Evolutionary conservation across 805 yeast species (phyloP).

Genomic region (Metschnikowia gelsemii): DNA sequence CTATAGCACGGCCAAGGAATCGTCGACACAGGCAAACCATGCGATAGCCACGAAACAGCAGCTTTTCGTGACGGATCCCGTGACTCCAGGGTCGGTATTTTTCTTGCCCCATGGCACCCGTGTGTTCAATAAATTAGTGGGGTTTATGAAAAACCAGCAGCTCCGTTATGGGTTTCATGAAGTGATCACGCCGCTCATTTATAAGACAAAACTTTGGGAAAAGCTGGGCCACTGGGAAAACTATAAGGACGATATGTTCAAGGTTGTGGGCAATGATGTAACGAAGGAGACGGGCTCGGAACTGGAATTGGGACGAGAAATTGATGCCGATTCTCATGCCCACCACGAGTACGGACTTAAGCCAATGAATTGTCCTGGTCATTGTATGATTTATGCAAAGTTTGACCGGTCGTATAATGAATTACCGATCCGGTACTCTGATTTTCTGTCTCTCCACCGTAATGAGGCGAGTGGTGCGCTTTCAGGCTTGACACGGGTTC

Average conservation of each 20-base stretch:
- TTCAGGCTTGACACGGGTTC: slow-evolving; percentile 86
- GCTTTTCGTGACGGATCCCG: slow-evolving; percentile 72
- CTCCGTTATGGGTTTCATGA: slow-evolving; percentile 80
- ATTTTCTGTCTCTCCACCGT: slow-evolving; percentile 88
- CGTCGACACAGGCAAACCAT: slow-evolving; percentile 39
- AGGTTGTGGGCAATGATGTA: slow-evolving; percentile 62
- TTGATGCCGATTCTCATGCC: slow-evolving; percentile 13
- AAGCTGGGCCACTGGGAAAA: slow-evolving; percentile 95
- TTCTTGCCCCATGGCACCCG: slow-evolving; percentile 92
- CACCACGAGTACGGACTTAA: slow-evolving; percentile 68
- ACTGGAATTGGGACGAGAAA: slow-evolving; percentile 11
- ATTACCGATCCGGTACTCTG: slow-evolving; percentile 80
- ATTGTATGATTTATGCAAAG: slow-evolving; percentile 76
- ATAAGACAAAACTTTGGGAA: slow-evolving; percentile 81
- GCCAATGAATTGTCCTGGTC: slow-evolving; percentile 97
- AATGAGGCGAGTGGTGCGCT: slow-evolving; percentile 95
- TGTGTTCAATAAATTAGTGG: slow-evolving; percentile 72
- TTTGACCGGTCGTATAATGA: slow-evolving; percentile 82
- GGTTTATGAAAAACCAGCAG: slow-evolving; percentile 85
- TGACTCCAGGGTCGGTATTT: slow-evolving; percentile 90
- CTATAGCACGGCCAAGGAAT: slow-evolving; percentile 14
- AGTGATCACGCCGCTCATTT: slow-evolving; percentile 89
- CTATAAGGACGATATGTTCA: slow-evolving; percentile 91
- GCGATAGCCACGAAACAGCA: slow-evolving; percentile 64
- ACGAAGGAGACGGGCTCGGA: slow-evolving; percentile 26